Percentiles rank a stretch among this genome's conserved stretches.
Evolutionary conservation across 208 protist species (phyloP).

Genomic region (Sergeia podlipaevii): DNA sequence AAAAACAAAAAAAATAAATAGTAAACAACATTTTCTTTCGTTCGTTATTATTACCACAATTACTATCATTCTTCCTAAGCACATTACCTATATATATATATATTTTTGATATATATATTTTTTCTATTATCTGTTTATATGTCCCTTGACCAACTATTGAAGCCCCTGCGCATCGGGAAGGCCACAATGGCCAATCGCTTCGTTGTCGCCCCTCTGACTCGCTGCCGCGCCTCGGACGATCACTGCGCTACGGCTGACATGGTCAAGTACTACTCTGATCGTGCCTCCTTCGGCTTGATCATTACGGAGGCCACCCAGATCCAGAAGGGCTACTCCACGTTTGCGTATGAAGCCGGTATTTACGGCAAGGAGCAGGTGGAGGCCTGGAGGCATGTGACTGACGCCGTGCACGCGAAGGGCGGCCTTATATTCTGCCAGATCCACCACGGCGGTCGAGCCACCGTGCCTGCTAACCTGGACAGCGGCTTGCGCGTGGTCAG

Average conservation of each 20-base stretch:
- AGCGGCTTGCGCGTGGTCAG: constrained; percentile 19
- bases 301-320: constrained; percentile 67
- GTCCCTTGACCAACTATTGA: constrained; percentile 20
- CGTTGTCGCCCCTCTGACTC: constrained; percentile 64
- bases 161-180: constrained; percentile 36
- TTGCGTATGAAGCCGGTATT: constrained; percentile 44
- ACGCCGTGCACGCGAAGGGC: constrained; percentile 69
- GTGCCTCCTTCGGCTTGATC: constrained; percentile 60
- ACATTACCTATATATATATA: constrained; percentile 9
- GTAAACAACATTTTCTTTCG: not conserved
- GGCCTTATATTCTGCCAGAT: constrained; percentile 66
- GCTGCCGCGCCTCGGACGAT: constrained; percentile 34
- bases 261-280: constrained; percentile 66
- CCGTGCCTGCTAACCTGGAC: constrained; percentile 27
- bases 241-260: constrained; percentile 39
- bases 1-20: not conserved
- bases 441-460: constrained; percentile 50
- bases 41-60: constrained; percentile 1
- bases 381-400: constrained; percentile 63
- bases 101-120: constrained; percentile 4
- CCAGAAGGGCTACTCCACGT: constrained; percentile 36
- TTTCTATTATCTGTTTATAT: constrained; percentile 3
- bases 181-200: constrained; percentile 47
- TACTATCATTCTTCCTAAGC: not conserved
- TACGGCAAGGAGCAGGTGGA: constrained; percentile 51